Evolutionary conservation across 768 basidiomycete genomes (phyloP).

Genomic region (Calvatia gigantea): DNA sequence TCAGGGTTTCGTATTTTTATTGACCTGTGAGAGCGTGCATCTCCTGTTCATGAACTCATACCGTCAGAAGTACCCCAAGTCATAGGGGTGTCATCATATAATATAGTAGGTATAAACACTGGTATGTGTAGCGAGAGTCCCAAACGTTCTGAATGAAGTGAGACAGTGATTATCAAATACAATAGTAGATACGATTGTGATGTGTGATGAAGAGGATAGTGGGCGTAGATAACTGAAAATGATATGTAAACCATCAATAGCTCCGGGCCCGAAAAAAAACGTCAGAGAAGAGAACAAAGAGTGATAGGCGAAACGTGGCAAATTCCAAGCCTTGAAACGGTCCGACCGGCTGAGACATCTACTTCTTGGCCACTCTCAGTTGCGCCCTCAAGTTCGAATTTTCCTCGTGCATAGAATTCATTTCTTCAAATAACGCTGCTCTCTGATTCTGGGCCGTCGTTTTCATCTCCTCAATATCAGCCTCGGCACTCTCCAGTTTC

Average conservation of each 20-base stretch:
- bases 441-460: slow-evolving; percentile 77
- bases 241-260: neutral
- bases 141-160: neutral
- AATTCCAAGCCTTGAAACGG: neutral
- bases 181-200: slow-evolving; percentile 4
- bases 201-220: neutral
- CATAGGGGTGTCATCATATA: too few relatives aligned
- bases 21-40: too few relatives aligned
- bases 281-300: neutral
- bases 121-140: neutral
- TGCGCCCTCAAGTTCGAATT: slow-evolving; percentile 70
- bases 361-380: slow-evolving; percentile 58
- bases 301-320: neutral
- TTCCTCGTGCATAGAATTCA: slow-evolving; percentile 80
- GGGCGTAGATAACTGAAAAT: neutral
- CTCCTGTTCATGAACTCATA: too few relatives aligned
- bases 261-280: slow-evolving; percentile 2
- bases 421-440: slow-evolving; percentile 83
- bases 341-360: slow-evolving; percentile 8
- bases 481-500: slow-evolving; percentile 59
- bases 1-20: slow-evolving; percentile 12
- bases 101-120: slow-evolving; percentile 6
- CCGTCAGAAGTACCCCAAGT: neutral
- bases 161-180: slow-evolving; percentile 5
- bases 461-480: slow-evolving; percentile 66